A percentile compares a stretch with the other conserved stretches of the same genome.
These are phyloP conservation scores for Pyracantha coccinea DNA, from an alignment of 331 rosid species.

Conservation along the genomic window DNA sequence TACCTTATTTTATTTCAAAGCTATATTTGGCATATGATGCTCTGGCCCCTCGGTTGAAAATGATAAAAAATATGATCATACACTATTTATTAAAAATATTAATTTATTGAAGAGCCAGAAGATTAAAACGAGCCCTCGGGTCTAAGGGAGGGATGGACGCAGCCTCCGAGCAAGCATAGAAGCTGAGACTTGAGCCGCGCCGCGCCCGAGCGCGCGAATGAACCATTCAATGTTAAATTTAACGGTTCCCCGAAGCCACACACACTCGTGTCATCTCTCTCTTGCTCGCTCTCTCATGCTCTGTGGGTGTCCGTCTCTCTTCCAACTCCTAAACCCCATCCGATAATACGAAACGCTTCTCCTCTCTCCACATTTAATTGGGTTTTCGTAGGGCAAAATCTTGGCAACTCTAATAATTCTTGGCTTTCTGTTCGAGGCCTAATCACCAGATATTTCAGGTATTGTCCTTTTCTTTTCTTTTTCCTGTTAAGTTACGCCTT, in stretches of 20 bases:
- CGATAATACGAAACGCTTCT: conserved; percentile 15
- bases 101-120: no score
- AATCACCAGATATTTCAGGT: neutral
- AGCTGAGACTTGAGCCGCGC: conserved; percentile 32
- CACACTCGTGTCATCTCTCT: conserved; percentile 36
- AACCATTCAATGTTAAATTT: conserved; percentile 32
- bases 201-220: conserved; percentile 36
- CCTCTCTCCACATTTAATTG: conserved; percentile 4
- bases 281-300: neutral
- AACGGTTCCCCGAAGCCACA: conserved; percentile 41
- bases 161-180: neutral
- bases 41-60: no score
- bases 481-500: neutral
- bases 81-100: no score
- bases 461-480: neutral
- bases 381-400: conserved; percentile 11
- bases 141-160: neutral
- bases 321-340: conserved; percentile 15
- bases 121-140: no score
- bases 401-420: neutral
- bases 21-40: no score
- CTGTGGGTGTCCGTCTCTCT: conserved; percentile 10
- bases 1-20: no score
- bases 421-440: neutral
- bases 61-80: no score